These are phyloP conservation scores for Tympanopsis confertula DNA, from an alignment of 2,329 filamentous ascomycete genomes.

Conservation along the genomic window DNA sequence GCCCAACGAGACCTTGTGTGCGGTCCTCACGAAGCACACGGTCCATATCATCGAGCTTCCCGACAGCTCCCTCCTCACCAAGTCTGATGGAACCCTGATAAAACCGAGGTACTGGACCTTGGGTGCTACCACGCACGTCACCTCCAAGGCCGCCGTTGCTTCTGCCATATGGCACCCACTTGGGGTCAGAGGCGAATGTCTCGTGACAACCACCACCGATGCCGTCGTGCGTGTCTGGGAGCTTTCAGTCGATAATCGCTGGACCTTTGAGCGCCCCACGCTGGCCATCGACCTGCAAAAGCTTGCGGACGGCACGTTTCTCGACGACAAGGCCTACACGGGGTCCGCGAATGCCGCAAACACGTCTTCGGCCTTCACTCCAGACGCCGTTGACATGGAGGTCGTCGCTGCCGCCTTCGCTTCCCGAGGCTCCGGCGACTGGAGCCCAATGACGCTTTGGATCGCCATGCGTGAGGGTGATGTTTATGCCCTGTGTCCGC, in stretches of 20 bases:
- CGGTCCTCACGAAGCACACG: slow-evolving; percentile 76
- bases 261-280: slow-evolving; percentile 74
- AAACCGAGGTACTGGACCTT: slow-evolving; percentile 80
- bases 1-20: slow-evolving; percentile 69
- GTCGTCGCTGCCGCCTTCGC: slow-evolving; percentile 79
- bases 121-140: slow-evolving; percentile 85
- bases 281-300: slow-evolving; percentile 81
- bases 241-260: slow-evolving; percentile 69
- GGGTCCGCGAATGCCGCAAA: slow-evolving; percentile 64
- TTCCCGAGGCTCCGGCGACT: slow-evolving; percentile 58
- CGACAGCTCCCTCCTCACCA: slow-evolving; percentile 63
- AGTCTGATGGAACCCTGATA: slow-evolving; percentile 55
- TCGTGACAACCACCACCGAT: slow-evolving; percentile 82
- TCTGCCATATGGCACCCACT: slow-evolving; percentile 88
- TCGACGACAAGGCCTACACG: slow-evolving; percentile 74
- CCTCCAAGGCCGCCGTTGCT: slow-evolving; percentile 68
- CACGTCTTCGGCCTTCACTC: slow-evolving; percentile 76
- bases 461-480: slow-evolving; percentile 90
- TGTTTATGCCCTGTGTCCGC: slow-evolving; percentile 82
- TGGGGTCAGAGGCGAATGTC: slow-evolving; percentile 65
- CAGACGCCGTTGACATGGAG: slow-evolving; percentile 86
- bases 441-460: slow-evolving; percentile 95
- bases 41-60: slow-evolving; percentile 81
- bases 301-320: slow-evolving; percentile 69
- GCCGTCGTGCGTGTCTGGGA: slow-evolving; percentile 87